Base-by-base conservation (phyloP, 78 protist species). In the Dictyostelium citrinum region DNA sequence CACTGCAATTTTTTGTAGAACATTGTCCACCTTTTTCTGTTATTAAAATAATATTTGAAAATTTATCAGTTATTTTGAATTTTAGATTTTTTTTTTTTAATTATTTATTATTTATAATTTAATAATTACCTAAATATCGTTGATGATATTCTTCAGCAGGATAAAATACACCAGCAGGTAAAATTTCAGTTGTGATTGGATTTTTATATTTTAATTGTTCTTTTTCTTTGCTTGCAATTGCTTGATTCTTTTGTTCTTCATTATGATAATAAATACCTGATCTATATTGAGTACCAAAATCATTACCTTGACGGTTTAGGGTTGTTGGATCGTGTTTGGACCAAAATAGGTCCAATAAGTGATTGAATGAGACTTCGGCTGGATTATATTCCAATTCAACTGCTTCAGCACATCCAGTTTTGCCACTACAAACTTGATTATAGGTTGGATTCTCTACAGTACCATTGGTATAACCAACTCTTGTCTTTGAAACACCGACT, bases 281-380 rank as follows among this genome's bases (percentile, higher is more conserved):
- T 35, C 98, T 83, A 84, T 98, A 98, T 68, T 98, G 98, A 9
- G 99, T 95, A 17, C 99, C 99, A 22, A 24, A 49, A 35, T 98
- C 99, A 46, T 78, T 58, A 16, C 99, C 98, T 81, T 98, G 99
- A 37, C 99, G 72, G 86, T 96, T 84, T 60, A 31, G 22, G 27
- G 78, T 80, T 49, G 99, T 98, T 51, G 98, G 97, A 60, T 98
- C 96, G 71, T 97, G 98, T 60, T 39, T 55, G 9, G 55, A 45
- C 96, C 95, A 96, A 90, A 97, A 98, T 88, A 85, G 1, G 37
- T 83, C 82, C 45, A 93, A 29, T 27, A 90, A 29, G 14, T 81
- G 60, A 8, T 29, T 29, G 41, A 67, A 76, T 1, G 71, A 29
- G 14, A 91, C 78, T 67, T 77, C 11, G 3, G 17, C 1, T 17